Percentiles rank a stretch among this genome's conserved stretches.
phyloP scores from a whole-genome alignment of 2,329 filamentous ascomycete genomes.

The Corinectria fuckeliana region DNA sequence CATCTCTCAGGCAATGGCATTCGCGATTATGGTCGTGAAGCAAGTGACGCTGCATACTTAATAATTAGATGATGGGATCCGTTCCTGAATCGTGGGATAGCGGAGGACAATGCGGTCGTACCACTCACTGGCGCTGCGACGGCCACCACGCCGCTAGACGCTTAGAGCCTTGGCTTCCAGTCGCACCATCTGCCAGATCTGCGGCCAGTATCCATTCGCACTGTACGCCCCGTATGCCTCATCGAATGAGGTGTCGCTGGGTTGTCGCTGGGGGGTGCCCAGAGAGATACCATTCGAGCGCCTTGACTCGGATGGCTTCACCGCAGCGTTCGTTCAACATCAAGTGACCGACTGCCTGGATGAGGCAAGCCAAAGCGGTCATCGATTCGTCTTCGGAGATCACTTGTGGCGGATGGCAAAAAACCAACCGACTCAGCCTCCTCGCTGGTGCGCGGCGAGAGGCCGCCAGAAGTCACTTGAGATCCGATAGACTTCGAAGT shows the following conservation, averaged over 20 bases:
- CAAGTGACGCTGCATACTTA: not conserved
- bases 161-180: slow-evolving; percentile 22
- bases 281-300: not conserved
- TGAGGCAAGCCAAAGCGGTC: slow-evolving; percentile 1
- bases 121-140: slow-evolving; percentile 11
- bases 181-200: slow-evolving; percentile 21
- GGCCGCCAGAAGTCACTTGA: slow-evolving; percentile 24
- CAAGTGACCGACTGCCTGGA: not conserved
- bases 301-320: not conserved
- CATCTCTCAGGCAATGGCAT: not conserved
- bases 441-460: slow-evolving; percentile 24
- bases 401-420: slow-evolving; percentile 6
- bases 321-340: not conserved
- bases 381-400: slow-evolving; percentile 2
- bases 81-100: not conserved
- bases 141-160: slow-evolving; percentile 8
- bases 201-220: not conserved
- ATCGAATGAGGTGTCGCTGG: slow-evolving; percentile 8
- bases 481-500: not conserved
- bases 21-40: not conserved
- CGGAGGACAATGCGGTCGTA: slow-evolving; percentile 4
- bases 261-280: slow-evolving; percentile 5
- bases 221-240: not conserved
- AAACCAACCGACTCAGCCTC: slow-evolving; percentile 30
- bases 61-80: no score